phyloP scores from a whole-genome alignment of 257 asterid species.

The Solanum stenotomum region DNA sequence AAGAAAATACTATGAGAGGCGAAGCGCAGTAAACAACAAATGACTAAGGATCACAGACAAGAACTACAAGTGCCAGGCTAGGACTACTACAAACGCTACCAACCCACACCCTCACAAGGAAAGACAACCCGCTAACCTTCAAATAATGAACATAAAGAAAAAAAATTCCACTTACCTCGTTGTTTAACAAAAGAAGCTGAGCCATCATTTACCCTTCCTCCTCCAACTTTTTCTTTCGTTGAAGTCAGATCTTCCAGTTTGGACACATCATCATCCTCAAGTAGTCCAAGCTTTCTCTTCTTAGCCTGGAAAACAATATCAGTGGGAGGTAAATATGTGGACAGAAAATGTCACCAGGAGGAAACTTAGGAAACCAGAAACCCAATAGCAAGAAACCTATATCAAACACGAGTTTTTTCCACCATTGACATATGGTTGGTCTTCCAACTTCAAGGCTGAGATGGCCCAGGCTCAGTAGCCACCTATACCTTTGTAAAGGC shows the following conservation, averaged over 20 bases:
- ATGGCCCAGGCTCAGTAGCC: neutral
- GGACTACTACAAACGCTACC: too few relatives aligned
- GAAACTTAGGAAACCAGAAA: neutral
- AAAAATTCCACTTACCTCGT: slow-evolving; percentile 34
- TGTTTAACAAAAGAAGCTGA: slow-evolving; percentile 21
- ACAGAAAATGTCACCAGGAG: neutral
- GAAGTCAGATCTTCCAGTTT: slow-evolving; percentile 3
- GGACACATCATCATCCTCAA: slow-evolving; percentile 47
- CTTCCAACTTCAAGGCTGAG: neutral
- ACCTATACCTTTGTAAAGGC: neutral
- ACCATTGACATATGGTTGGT: neutral
- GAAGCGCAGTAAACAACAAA: too few relatives aligned
- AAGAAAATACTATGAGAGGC: too few relatives aligned
- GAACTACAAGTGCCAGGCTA: too few relatives aligned
- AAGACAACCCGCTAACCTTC: too few relatives aligned
- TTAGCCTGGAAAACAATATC: slow-evolving; percentile 28
- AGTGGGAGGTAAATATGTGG: neutral
- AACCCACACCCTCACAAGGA: too few relatives aligned
- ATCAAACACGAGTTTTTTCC: neutral
- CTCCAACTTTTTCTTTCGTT: slow-evolving; percentile 25
- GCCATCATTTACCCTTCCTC: slow-evolving; percentile 17
- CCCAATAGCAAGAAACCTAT: neutral
- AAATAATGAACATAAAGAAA: neutral
- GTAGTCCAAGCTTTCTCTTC: slow-evolving; percentile 71
- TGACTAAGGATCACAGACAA: too few relatives aligned